Evolutionary conservation across 139 green algal genomes (phyloP), one percentile per base, ranked within the genome.

Genomic region (Chlamydomonas sphaeroides): DNA sequence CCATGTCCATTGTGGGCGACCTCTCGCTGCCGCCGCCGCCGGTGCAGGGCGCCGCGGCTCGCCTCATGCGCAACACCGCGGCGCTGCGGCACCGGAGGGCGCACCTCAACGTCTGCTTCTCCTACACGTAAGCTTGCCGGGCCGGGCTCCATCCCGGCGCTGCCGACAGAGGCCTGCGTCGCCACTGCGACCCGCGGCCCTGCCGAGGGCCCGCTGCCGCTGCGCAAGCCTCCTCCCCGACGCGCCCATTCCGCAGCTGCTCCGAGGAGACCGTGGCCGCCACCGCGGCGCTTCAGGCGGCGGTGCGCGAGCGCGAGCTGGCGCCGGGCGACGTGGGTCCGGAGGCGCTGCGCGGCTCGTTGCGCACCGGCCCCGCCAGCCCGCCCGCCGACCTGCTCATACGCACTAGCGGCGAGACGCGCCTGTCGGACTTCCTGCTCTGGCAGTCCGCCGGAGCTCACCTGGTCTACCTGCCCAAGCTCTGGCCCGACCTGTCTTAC

Each of bases 401-500:
- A 1, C 90, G 96, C 35, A 99, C 96, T 15, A 96, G 90, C 0
- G 96, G 96, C 0, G 96, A 99, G 88, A 93, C 88, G 7, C 90
- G 96, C 0, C 92, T 99, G 14, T 94, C 84, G 14, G 95, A 99
- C 90, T 99, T 98, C 75, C 72, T 98, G 85, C 82, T 96, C 33
- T 95, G 93, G 91, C 96, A 98, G 84, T 76, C 76, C 41, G 66
- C 61, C 20, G 65, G 88, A 65, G 94, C 96, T 36, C 83, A 93
- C 59, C 89, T 99, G 14, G 76, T 87, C 5, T 99, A 98, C 84
- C 80, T 92, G 18, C 61, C 87, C 18, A 87, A 85, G n/a, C 66
- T 99, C 66, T 99, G 96, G 96, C 96, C 96, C 0, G 93, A 96
- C 11, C 93, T 98, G 70, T 89, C 89, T 6, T 97, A 96, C 83